Base-by-base conservation (phyloP, 768 basidiomycete species). In the Boletus rex-veris region DNA sequence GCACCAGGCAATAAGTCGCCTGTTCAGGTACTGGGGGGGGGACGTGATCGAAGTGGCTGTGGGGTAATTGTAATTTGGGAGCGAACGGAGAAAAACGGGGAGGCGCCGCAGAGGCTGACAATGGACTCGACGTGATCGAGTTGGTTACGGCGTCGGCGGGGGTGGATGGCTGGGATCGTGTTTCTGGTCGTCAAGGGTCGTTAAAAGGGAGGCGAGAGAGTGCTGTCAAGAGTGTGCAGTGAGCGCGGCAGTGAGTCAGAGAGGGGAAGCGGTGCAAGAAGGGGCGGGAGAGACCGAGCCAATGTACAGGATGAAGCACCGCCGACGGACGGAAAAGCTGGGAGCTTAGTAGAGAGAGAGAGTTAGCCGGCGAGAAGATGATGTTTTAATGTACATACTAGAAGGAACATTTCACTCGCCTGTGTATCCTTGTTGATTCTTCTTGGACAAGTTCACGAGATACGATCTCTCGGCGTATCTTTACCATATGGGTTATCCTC, bases 11-110 rank as follows among this genome's bases (percentile, higher is more conserved):
- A 62, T 44, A 35, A 46, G 61, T 65, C 48, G 64, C 61, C 58
- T 58, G 52, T 60, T 58, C 65, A 69, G 68, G 65, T 65, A 68
- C 64, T n/a, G 47, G 55, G 59, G 39, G 31, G 11, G 33, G 53
- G 66, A 56, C 46, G 58, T 60, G 67, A 71, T 71, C 69, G 68
- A 49, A 14, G 67, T 69, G 69, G 67, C 67, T 68, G 66, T 70
- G 64, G 53, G 45, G 55, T 55, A 69, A 68, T 70, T 69, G 65
- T 45, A 67, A 69, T 57, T 59, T 38, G 50, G 48, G 50, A 44
- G 56, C 46, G 50, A 58, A 55, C 55, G 61, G 63, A 48, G 58
- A 39, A 52, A 52, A 41, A 55, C 55, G 66, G 57, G 60, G 64
- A 54, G 56, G 58, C 52, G 53, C 31, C 48, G 43, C 39, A 56